Conservation (phyloP, 169 alveolate genomes). For the Eimeria acervulina region DNA sequence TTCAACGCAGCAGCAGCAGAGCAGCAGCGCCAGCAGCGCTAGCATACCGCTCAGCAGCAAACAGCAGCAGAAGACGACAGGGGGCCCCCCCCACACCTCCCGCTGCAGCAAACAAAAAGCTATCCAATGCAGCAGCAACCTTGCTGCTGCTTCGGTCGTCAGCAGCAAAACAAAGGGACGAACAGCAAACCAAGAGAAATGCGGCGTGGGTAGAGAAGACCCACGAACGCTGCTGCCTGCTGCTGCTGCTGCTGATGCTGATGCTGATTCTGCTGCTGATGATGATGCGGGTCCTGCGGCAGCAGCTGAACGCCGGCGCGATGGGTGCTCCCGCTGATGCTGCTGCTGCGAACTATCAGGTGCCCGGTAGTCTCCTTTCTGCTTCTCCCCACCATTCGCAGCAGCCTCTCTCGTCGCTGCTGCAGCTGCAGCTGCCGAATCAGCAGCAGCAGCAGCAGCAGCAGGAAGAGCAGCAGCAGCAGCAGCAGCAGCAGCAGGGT, state of each 20-base stretch:
- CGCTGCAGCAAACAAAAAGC: constrained; percentile 13
- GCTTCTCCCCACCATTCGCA: neutral
- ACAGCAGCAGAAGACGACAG: constrained; percentile 8
- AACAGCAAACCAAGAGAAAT: constrained; percentile 10
- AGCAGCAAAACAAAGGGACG: constrained; percentile 4
- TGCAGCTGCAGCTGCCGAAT: neutral
- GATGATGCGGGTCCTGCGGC: neutral
- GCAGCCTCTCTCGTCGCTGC: neutral
- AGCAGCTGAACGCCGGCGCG: neutral
- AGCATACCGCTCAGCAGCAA: neutral
- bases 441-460: constrained; percentile 34
- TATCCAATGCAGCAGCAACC: constrained; percentile 8
- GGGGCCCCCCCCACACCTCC: constrained; percentile 5
- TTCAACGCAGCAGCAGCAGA: neutral
- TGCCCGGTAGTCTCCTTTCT: neutral
- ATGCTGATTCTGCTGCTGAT: constrained; percentile 8
- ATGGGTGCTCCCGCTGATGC: constrained; percentile 48
- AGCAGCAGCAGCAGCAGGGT: constrained; percentile 30
- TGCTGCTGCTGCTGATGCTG: constrained; percentile 11
- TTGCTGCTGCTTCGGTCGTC: constrained; percentile 18
- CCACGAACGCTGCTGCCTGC: neutral
- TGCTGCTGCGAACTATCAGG: neutral
- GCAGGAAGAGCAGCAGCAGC: neutral
- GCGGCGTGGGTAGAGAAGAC: neutral
- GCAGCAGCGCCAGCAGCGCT: constrained; percentile 9